Conservation (phyloP, 805 yeast species). For the Blastobotrys attinorum region DNA sequence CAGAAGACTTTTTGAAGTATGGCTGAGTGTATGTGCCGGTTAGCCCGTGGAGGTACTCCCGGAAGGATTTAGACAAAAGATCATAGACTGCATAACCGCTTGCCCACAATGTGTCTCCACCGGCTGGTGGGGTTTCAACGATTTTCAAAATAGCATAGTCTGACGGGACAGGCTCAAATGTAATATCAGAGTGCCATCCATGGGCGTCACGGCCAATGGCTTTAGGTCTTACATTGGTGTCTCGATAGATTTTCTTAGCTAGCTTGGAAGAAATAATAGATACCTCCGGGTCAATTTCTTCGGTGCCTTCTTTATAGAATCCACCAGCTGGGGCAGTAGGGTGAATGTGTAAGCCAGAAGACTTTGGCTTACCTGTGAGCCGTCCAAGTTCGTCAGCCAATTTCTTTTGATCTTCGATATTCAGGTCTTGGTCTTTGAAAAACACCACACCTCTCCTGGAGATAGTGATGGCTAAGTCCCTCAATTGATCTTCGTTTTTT, state of each 20-base stretch:
- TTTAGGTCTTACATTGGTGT: neutral
- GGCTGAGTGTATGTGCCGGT: slow-evolving; percentile 19
- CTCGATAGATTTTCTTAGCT: slow-evolving; percentile 14
- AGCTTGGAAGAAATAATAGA: slow-evolving; percentile 21
- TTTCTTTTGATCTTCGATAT: slow-evolving; percentile 23
- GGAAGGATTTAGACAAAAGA: slow-evolving; percentile 42
- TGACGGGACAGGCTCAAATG: slow-evolving; percentile 71
- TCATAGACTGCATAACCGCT: slow-evolving; percentile 50
- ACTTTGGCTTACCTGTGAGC: slow-evolving; percentile 25
- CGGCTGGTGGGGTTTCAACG: slow-evolving; percentile 47
- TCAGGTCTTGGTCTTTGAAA: slow-evolving; percentile 38
- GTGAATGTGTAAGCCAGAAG: slow-evolving; percentile 26
- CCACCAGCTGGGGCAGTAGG: slow-evolving; percentile 29
- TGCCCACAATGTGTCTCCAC: slow-evolving; percentile 50
- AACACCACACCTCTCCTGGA: slow-evolving; percentile 46
- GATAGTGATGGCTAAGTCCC: slow-evolving; percentile 40
- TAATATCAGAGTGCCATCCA: slow-evolving; percentile 69
- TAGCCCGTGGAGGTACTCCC: slow-evolving; percentile 37
- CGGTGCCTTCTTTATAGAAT: slow-evolving; percentile 15
- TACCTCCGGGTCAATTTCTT: slow-evolving; percentile 25
- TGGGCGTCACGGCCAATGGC: slow-evolving; percentile 14
- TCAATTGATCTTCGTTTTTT: slow-evolving; percentile 22
- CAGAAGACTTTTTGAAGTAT: slow-evolving; percentile 13
- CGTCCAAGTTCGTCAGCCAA: slow-evolving; percentile 23
- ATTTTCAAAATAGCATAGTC: slow-evolving; percentile 61